Evolutionary conservation across 2,329 filamentous ascomycete species (phyloP), one percentile per base, ranked within the genome.

Genomic region (Coniochaeta hoffmannii): DNA sequence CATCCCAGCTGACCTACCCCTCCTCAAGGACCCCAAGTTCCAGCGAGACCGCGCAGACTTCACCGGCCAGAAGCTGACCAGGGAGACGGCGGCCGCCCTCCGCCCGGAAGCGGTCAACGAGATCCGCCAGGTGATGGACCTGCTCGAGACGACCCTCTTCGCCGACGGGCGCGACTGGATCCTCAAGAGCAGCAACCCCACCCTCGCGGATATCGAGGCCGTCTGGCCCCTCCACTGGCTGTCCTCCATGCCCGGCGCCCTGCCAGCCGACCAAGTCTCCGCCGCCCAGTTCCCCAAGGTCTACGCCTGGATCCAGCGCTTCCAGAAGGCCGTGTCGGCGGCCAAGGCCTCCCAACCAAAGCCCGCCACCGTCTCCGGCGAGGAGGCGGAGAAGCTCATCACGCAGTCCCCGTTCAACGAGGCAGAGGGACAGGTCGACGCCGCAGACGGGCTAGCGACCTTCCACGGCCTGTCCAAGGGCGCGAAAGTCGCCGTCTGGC

Each of bases 181-280:
- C 9, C 69, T 86, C 12, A 74, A 72, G 11, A 79, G 76, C 1
- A 63, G 75, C 2, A 66, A 68, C 17, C 81, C 83, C 1, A 76
- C 73, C 1, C 66, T 89, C 59, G 84, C 81, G 4, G 88, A 91
- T 66, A 82, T 90, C 57, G 83, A 90, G 70, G 82, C 79, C 44
- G 71, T 87, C 12, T 89, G 83, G 84, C 76, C 80, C 0, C 77
- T 90, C 60, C 78, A 86, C 67, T 90, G 87, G 87, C 68, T 89
- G 1, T 66, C 69, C 2, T 71, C 69, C 11, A 71, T 88, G 50
- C 77, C 77, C 12, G 78, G 78, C 4, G 78, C 79, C 14, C 73
- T 88, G 50, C 78, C 81, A 4, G 56, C 70, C 51, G 73, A 78
- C 19, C 62, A 75, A 7, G 76, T 89, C 59, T 79, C 78, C 2